Percentiles rank a stretch among this genome's conserved stretches.
Evolutionary conservation across 805 yeast species (phyloP).

Genomic region (Suhomyces sp.): DNA sequence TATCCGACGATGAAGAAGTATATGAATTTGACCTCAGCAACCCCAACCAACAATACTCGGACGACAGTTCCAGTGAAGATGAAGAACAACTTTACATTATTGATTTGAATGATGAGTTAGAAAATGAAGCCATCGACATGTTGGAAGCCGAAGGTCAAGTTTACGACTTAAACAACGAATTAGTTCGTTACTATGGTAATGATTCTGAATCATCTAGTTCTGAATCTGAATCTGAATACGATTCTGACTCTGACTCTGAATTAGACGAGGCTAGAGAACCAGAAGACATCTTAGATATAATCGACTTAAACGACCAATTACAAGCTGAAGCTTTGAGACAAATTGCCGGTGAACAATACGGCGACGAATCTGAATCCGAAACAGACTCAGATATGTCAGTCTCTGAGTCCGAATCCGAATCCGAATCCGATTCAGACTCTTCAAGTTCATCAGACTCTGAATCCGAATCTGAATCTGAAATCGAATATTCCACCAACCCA

Average conservation of each 20-base stretch:
- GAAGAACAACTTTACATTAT: slow-evolving; percentile 13
- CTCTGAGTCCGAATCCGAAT: slow-evolving; percentile 14
- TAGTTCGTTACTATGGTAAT: slow-evolving; percentile 23
- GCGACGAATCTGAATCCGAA: slow-evolving; percentile 21
- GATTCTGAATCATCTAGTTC: slow-evolving; percentile 17
- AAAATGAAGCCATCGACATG: slow-evolving; percentile 23
- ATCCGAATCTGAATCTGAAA: slow-evolving; percentile 15
- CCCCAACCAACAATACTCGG: slow-evolving; percentile 12
- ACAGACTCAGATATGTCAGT: slow-evolving; percentile 14
- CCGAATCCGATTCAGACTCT: slow-evolving; percentile 8
- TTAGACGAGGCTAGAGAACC: slow-evolving; percentile 20
- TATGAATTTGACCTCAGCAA: slow-evolving; percentile 28
- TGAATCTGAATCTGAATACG: slow-evolving; percentile 5
- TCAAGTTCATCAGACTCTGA: slow-evolving; percentile 11
- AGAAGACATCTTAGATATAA: slow-evolving; percentile 30
- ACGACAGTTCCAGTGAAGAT: slow-evolving; percentile 16
- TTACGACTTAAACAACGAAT: slow-evolving; percentile 23
- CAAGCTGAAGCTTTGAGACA: slow-evolving; percentile 32
- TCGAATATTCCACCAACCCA: slow-evolving; percentile 28
- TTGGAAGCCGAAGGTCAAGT: slow-evolving; percentile 22
- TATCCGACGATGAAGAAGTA: slow-evolving; percentile 19
- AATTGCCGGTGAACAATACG: slow-evolving; percentile 28
- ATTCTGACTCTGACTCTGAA: slow-evolving; percentile 11
- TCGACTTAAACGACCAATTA: slow-evolving; percentile 39
- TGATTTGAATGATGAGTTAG: slow-evolving; percentile 36